phyloP scores from a whole-genome alignment of 331 rosid species.

The Malus hybrid region DNA sequence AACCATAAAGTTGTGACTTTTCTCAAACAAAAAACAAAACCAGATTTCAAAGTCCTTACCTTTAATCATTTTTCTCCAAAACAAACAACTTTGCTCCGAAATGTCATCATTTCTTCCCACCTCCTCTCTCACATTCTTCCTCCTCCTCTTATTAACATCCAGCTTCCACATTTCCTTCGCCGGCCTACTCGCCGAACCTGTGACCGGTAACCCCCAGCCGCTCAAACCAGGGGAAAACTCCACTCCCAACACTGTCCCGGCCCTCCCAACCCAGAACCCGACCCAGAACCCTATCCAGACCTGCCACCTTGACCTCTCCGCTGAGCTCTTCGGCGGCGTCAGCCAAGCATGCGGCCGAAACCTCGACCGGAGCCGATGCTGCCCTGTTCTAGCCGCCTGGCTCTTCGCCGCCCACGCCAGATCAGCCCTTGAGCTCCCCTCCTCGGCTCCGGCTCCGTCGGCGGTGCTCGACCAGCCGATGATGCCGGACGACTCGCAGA shows the following conservation, averaged over 20 bases:
- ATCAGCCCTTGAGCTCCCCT: constrained; percentile 50
- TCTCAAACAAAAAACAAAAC: not conserved
- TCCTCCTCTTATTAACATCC: constrained; percentile 9
- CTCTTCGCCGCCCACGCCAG: constrained; percentile 92
- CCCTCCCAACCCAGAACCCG: constrained; percentile 65
- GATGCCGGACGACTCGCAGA: constrained; percentile 97
- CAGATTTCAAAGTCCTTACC: not conserved
- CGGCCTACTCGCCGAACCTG: constrained; percentile 64
- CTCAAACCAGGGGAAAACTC: constrained; percentile 47
- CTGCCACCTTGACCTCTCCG: constrained; percentile 85
- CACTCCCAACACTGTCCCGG: constrained; percentile 68
- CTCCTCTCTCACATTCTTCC: constrained; percentile 4
- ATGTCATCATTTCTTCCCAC: constrained; percentile 37
- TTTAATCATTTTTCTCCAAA: constrained; percentile 19
- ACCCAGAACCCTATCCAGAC: constrained; percentile 11
- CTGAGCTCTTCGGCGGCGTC: constrained; percentile 95
- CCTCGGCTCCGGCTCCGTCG: constrained; percentile 37
- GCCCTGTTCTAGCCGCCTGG: constrained; percentile 97
- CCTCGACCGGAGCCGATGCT: constrained; percentile 93
- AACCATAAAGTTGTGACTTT: constrained; percentile 20
- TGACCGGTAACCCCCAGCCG: constrained; percentile 47
- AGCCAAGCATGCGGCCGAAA: constrained; percentile 71
- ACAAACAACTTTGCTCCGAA: constrained; percentile 13
- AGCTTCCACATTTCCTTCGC: constrained; percentile 21
- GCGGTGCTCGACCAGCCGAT: constrained; percentile 54